Evolutionary conservation across 805 yeast species (phyloP).

Genomic region (Candida argentea): DNA sequence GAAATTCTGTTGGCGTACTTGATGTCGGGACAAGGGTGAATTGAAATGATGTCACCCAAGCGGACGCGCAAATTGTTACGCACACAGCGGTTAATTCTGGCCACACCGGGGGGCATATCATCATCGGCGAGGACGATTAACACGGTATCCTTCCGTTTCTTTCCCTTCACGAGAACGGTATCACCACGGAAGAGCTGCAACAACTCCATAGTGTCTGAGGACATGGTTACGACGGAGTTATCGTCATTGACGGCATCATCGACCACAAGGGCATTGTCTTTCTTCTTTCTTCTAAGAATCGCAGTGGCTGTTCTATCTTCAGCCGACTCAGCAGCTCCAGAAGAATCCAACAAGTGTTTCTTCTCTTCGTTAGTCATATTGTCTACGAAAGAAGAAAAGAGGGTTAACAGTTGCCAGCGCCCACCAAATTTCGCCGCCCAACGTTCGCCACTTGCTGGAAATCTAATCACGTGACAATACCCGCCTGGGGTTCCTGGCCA

Average conservation of each 20-base stretch:
- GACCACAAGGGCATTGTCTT: conserved; percentile 87
- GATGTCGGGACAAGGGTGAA: conserved; percentile 96
- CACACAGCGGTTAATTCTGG: conserved; percentile 89
- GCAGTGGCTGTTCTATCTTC: conserved; percentile 90
- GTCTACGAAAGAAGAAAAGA: background rate
- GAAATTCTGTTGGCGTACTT: conserved; percentile 93
- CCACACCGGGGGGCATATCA: conserved; percentile 92
- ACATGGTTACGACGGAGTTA: conserved; percentile 91
- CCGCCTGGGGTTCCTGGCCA: no score
- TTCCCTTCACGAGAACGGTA: conserved; percentile 94
- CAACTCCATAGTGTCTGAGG: conserved; percentile 90
- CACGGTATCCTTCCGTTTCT: conserved; percentile 96
- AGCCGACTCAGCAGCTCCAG: conserved; percentile 49
- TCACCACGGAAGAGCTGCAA: conserved; percentile 96
- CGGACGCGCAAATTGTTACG: conserved; percentile 92
- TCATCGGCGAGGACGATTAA: conserved; percentile 93
- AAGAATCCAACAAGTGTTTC: conserved; percentile 38
- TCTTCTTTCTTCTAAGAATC: conserved; percentile 93
- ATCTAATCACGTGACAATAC: no score
- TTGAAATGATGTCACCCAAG: conserved; percentile 82
- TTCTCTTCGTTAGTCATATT: conserved; percentile 10
- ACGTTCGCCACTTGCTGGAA: no score
- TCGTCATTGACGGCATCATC: conserved; percentile 98
- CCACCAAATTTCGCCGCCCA: no score
- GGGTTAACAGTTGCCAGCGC: conserved; percentile 1